Percentiles rank a stretch among this genome's conserved stretches.
Evolutionary conservation across 1,139 yeast species (phyloP).

Genomic region (Lodderomyces pseudojiufengensis): DNA sequence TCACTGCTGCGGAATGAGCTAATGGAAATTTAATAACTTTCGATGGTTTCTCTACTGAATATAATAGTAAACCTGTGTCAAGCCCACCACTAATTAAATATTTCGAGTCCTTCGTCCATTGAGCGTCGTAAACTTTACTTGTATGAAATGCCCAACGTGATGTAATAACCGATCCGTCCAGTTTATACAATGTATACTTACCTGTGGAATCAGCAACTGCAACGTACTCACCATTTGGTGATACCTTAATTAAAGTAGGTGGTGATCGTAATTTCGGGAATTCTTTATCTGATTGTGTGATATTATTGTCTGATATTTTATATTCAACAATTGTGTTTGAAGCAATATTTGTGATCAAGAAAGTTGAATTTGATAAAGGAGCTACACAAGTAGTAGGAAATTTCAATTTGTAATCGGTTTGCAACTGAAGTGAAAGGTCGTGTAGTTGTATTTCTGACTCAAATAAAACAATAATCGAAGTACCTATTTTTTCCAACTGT

Average conservation of each 20-base stretch:
- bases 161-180: constrained; percentile 60
- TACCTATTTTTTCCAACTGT: constrained; percentile 34
- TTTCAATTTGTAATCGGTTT: constrained; percentile 22
- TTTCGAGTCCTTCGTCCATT: constrained; percentile 76
- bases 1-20: constrained; percentile 88
- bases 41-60: constrained; percentile 74
- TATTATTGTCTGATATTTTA: constrained; percentile 15
- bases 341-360: constrained; percentile 51
- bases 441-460: constrained; percentile 44
- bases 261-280: constrained; percentile 56
- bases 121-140: constrained; percentile 68
- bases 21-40: constrained; percentile 69
- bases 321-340: constrained; percentile 32
- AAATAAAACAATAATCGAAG: constrained; percentile 40
- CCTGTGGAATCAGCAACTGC: constrained; percentile 91
- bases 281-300: constrained; percentile 13
- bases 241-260: constrained; percentile 61
- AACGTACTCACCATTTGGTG: constrained; percentile 63
- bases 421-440: constrained; percentile 21
- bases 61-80: constrained; percentile 77
- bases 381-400: constrained; percentile 40
- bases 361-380: constrained; percentile 24
- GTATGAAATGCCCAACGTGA: constrained; percentile 97
- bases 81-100: constrained; percentile 75
- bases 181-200: constrained; percentile 67